Base-by-base conservation (phyloP, 805 yeast species). In the Yarrowia divulgata region DNA sequence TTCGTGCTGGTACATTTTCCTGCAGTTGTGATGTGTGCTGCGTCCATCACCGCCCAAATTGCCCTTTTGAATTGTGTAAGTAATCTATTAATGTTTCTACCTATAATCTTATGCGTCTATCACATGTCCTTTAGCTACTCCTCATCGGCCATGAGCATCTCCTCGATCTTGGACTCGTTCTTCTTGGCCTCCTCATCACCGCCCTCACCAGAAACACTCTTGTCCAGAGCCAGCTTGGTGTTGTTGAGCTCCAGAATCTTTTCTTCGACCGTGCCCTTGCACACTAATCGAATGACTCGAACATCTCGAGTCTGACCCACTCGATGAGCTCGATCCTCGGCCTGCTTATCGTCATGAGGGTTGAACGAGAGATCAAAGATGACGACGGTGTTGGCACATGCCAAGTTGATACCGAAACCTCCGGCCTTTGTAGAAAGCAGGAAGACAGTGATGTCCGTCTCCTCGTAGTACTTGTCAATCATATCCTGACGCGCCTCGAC, bases 331-430 rank as follows among this genome's bases (percentile, higher is more conserved):
- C 99, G 86, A 78, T 95, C 99, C 77, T 96, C 98, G 1, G 99
- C 99, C 80, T 95, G 99, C 76, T 90, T 90, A 76, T 95, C 99
- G 77, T 95, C 99, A 78, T 95, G 99, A 0, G 99, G 99, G 76
- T 95, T 95, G 81, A 95, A 95, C 64, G 96, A 89, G 77, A 93
- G 94, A 77, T 95, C 99, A 76, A 88, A 93, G 40, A 95, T 90
- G 67, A 95, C 84, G 1, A 95, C 99, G 71, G 89, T 87, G 76
- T 92, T 94, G 8, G 99, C 98, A 76, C 97, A 95, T 1, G 97
- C 95, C 74, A 95, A 84, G 76, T 95, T 95, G 79, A 95, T 95
- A 70, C 99, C 99, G 79, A 95, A 95, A 0, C 99, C 99, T 76
- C 99, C 99, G 0, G 99, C 98, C 77, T 91, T 92, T 3, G 99